phyloP scores from a whole-genome alignment of 1,139 yeast genomes.

The Taphrina confusa region DNA sequence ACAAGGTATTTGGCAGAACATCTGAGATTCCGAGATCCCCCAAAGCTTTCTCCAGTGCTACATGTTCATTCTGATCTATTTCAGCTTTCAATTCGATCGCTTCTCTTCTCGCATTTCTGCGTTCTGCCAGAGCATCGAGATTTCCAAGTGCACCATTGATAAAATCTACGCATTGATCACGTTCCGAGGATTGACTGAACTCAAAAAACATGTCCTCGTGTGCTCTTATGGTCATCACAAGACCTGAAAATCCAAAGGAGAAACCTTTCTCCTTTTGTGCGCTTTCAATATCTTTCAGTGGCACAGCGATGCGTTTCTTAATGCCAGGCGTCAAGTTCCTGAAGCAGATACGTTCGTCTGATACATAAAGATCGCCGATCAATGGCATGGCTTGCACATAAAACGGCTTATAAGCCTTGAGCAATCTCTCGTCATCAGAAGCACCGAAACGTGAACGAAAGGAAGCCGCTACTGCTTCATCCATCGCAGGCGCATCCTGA shows the following conservation, averaged over 20 bases:
- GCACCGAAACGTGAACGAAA: constrained; percentile 70
- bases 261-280: constrained; percentile 67
- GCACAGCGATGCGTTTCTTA: constrained; percentile 79
- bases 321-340: constrained; percentile 79
- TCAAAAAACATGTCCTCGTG: constrained; percentile 76
- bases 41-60: constrained; percentile 37
- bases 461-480: constrained; percentile 44
- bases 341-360: constrained; percentile 68
- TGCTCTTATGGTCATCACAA: constrained; percentile 67
- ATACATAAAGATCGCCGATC: constrained; percentile 79
- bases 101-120: background rate
- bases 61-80: constrained; percentile 43
- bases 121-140: constrained; percentile 1
- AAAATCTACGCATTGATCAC: constrained; percentile 67
- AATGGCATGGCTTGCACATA: constrained; percentile 70
- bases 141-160: constrained; percentile 34
- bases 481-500: constrained; percentile 2
- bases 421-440: constrained; percentile 54
- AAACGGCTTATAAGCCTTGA: constrained; percentile 73
- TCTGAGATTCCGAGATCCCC: constrained; percentile 30
- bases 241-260: constrained; percentile 66
- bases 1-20: constrained; percentile 27
- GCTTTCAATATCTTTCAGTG: constrained; percentile 68
- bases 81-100: constrained; percentile 2
- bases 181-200: constrained; percentile 62